Evolutionary conservation across 768 basidiomycete genomes (phyloP), one percentile per base, ranked within the genome.

Genomic region (Clitopilus hobsonii): DNA sequence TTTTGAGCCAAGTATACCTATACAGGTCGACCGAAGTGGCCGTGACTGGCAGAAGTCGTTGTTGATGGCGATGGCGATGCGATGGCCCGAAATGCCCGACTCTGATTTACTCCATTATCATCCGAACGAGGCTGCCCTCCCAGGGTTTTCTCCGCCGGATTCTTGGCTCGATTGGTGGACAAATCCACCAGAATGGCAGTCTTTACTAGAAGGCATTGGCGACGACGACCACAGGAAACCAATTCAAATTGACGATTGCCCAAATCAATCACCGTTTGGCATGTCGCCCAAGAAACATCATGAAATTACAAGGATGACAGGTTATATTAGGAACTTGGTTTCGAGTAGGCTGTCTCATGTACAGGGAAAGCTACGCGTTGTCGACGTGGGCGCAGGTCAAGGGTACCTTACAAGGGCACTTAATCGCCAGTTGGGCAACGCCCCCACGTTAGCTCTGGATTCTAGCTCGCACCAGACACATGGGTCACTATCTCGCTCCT

Each of bases 241-340:
- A 8, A 45, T 45, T 45, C 18, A 45, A 16, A 18, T 45, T 20
- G 41, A 23, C 41, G 18, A 45, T 20, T 45, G 41, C 11, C 41
- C 41, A 6, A 3, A 45, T 45, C 61, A 58, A 24, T 58, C 63
- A 7, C 20, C 58, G 3, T 62, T 66, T 45, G 85, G 88, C 14
- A 85, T 88, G 80, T 88, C 86, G 3, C 87, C 87, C 5, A 91
- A 91, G 66, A 91, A 91, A 64, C 70, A 72, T 2, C 88, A 91
- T 58, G 89, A 91, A 64, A 86, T 91, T 47, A 59, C 69, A 1
- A 78, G 80, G 49, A 89, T 89, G 86, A 70, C 75, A 16, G 66
- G 74, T 6, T 86, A 81, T 67, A 71, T 86, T 24, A 63, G 67
- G 32, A 62, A 61, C 16, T 63, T 85, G 26, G 66, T 72, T 41